A percentile compares a stretch with the other conserved stretches of the same genome.
Conservation (phyloP, 192 early-diverging fungal genomes). For the Rhizophagus clarus region DNA sequence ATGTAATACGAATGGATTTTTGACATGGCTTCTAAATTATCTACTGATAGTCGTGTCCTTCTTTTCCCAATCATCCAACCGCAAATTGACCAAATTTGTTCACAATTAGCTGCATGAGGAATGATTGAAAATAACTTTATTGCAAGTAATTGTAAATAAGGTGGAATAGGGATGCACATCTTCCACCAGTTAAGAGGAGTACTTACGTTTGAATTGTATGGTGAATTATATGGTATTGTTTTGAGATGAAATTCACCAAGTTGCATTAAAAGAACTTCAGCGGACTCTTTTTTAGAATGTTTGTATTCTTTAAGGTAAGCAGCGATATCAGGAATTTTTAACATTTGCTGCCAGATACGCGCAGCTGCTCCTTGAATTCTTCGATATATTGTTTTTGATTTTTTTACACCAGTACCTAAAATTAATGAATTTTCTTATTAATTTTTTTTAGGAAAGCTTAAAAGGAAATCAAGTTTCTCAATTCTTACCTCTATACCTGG, state of each 20-base stretch:
- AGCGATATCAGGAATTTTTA: not conserved
- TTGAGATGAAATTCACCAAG: not conserved
- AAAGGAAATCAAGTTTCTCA: too few relatives aligned
- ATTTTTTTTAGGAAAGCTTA: too few relatives aligned
- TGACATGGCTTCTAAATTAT: not conserved
- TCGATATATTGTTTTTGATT: not conserved
- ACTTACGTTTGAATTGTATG: not conserved
- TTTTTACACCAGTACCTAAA: not conserved
- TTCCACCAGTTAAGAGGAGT: not conserved
- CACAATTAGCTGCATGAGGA: not conserved
- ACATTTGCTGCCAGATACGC: too few relatives aligned
- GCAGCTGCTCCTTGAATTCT: not conserved
- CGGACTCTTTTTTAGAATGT: not conserved
- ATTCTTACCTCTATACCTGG: too few relatives aligned
- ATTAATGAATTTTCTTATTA: too few relatives aligned
- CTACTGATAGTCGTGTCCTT: not conserved
- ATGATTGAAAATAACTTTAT: too few relatives aligned
- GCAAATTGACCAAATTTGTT: slow-evolving; percentile 2
- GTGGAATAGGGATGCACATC: not conserved
- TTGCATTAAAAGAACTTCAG: not conserved
- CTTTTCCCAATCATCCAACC: not conserved
- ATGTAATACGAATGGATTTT: slow-evolving; percentile 5
- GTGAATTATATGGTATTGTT: not conserved
- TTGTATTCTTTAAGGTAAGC: not conserved
- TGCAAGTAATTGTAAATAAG: not conserved